Base-by-base conservation (phyloP, 768 basidiomycete species). In the Pisolithus sp. region DNA sequence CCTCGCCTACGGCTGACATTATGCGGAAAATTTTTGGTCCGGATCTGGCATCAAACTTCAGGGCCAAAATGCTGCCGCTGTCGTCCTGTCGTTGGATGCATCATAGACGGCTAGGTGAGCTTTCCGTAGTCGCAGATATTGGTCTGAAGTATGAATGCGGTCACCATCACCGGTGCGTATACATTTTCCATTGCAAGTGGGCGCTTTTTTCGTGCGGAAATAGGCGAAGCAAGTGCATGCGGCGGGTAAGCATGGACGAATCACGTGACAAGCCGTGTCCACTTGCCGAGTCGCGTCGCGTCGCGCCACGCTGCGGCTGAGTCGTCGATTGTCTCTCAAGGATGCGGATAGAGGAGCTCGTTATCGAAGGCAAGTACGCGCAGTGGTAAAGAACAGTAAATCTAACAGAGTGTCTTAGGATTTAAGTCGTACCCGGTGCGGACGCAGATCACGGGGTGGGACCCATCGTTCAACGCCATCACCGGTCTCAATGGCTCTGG, bases 391-490 rank as follows among this genome's bases (percentile, higher is more conserved):
- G 15, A 1, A 5, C 12, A 21, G 45, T 46, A n/a, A 18, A n/a
- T 26, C 53, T 59, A 18, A 58, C 36, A 3, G 17, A 21, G 23
- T 13, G 3, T 30, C 20, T 42, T 57, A 91, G 93, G 95, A 44
- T 99, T 98, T 78, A 98, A 99, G 68, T 95, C 93, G 2, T 97
- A 98, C 66, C 94, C 95, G 9, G 93, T 94, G 26, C 81, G 95
- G 46, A 97, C 96, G 0, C 89, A 89, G 61, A 95, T 99, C 55
- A 86, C 86, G 0, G 95, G 94, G 55, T 99, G 96, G 93, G 95
- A 98, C 65, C 72, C 90, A 6, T 95, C 92, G 4, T 99, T 99
- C 80, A 98, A 98, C 67, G 96, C 96, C 5, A 98, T 99, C 70
- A 96, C 93, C 5, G 94, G 94, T 43, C 80, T 91, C 58, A 93